A percentile compares a stretch with the other conserved stretches of the same genome.
phyloP scores from a whole-genome alignment of 495 filamentous ascomycete genomes.

The Xylaria palmicola region DNA sequence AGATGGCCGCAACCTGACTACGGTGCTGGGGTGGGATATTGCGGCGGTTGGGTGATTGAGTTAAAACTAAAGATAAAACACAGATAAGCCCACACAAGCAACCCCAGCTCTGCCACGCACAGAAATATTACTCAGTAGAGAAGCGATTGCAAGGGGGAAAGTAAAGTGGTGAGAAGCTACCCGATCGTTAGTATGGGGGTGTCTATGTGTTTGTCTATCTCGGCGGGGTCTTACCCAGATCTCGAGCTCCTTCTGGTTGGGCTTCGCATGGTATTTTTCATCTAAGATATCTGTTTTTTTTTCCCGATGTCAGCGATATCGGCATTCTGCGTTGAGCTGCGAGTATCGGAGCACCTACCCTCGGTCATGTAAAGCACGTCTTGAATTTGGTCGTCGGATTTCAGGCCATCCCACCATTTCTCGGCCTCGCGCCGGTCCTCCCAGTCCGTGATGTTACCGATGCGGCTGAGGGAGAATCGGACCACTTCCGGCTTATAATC shows the following conservation, averaged over 20 bases:
- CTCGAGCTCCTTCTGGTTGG: conserved; percentile 15
- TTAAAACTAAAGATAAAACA: neutral
- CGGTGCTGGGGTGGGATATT: neutral
- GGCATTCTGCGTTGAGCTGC: neutral
- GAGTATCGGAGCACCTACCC: neutral
- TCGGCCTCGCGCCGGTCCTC: conserved; percentile 1
- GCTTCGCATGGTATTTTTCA: conserved; percentile 6
- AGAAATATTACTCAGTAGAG: neutral
- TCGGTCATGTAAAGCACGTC: conserved; percentile 3
- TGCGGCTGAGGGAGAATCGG: neutral
- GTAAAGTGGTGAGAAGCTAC: conserved; percentile 15
- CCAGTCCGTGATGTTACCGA: conserved; percentile 11
- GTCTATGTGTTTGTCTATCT: neutral
- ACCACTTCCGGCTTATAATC: conserved; percentile 7
- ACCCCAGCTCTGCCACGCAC: too few species aligned
- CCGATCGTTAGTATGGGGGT: neutral
- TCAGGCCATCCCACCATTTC: conserved; percentile 3
- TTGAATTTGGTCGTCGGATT: neutral
- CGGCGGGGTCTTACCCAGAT: conserved; percentile 6
- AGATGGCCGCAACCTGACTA: neutral
- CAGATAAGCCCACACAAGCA: neutral
- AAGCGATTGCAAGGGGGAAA: conserved; percentile 15
- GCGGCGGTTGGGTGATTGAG: neutral
- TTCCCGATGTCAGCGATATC: neutral
- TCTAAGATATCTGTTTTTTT: conserved; percentile 3